Evolutionary conservation across 176 grass and related monocot species (phyloP).

Genomic region (Musa acuminata): DNA sequence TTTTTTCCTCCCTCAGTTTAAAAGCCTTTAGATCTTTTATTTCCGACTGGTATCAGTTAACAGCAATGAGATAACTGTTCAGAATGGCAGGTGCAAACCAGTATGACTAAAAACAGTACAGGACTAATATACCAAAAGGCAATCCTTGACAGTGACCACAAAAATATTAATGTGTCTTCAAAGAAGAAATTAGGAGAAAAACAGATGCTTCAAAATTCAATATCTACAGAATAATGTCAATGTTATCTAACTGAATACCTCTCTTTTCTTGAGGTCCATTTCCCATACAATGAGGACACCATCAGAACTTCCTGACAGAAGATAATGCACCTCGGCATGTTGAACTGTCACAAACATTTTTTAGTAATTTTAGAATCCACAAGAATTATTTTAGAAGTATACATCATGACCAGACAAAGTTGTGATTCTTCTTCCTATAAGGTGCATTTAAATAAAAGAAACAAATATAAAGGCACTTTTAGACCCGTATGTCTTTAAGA

Average conservation of each 20-base stretch:
- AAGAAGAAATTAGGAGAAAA: too few species aligned
- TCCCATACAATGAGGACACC: slow-evolving; percentile 70
- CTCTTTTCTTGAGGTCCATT: slow-evolving; percentile 51
- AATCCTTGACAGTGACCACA: too few species aligned
- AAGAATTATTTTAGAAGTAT: not conserved
- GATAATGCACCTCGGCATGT: slow-evolving; percentile 36
- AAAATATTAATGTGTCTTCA: too few species aligned
- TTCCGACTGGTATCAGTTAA: too few species aligned
- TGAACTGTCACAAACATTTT: slow-evolving; percentile 32
- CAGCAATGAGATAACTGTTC: too few species aligned
- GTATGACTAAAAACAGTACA: too few species aligned
- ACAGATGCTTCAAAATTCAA: not conserved
- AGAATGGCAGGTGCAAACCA: too few species aligned
- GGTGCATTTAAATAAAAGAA: not conserved
- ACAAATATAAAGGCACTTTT: not conserved
- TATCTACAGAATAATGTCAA: not conserved
- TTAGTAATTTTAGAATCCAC: not conserved
- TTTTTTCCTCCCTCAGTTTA: too few species aligned
- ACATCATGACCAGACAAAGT: not conserved
- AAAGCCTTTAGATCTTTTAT: too few species aligned
- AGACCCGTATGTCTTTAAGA: not conserved
- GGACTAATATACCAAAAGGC: too few species aligned
- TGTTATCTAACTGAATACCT: slow-evolving; percentile 26
- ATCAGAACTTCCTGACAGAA: slow-evolving; percentile 86
- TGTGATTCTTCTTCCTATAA: not conserved